Evolutionary conservation across 176 grass and related monocot genomes (phyloP).

Genomic region (Hordeum vulgare): DNA sequence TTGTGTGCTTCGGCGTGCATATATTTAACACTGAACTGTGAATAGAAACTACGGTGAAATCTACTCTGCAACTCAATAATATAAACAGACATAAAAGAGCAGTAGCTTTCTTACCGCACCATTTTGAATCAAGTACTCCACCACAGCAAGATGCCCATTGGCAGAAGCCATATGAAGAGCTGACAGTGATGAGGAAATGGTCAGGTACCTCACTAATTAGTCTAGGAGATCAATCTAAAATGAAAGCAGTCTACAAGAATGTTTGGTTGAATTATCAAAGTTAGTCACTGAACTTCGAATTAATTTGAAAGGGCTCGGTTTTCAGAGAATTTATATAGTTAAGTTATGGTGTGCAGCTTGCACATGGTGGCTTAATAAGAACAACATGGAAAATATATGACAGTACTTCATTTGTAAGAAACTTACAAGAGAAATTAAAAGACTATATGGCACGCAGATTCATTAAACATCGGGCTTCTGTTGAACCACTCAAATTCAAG

Average conservation of each 20-base stretch:
- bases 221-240: neutral
- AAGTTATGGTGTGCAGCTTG: neutral
- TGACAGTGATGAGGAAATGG: conserved; percentile 22
- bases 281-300: neutral
- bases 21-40: neutral
- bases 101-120: conserved; percentile 51
- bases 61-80: neutral
- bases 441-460: neutral
- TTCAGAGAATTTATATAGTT: neutral
- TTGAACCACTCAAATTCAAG: neutral
- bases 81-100: neutral
- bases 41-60: neutral
- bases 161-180: conserved; percentile 94
- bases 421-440: neutral
- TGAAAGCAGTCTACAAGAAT: neutral
- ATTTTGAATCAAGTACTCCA: conserved; percentile 91
- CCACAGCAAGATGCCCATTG: conserved; percentile 86
- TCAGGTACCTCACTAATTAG: neutral
- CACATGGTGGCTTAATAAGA: neutral
- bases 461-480: neutral
- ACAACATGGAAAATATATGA: neutral
- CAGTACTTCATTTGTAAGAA: neutral
- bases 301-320: neutral
- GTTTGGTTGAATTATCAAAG: neutral
- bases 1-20: neutral